Evolutionary conservation across 768 basidiomycete species (phyloP), one percentile per base, ranked within the genome.

Genomic region (Pleurotus tuber-regium): DNA sequence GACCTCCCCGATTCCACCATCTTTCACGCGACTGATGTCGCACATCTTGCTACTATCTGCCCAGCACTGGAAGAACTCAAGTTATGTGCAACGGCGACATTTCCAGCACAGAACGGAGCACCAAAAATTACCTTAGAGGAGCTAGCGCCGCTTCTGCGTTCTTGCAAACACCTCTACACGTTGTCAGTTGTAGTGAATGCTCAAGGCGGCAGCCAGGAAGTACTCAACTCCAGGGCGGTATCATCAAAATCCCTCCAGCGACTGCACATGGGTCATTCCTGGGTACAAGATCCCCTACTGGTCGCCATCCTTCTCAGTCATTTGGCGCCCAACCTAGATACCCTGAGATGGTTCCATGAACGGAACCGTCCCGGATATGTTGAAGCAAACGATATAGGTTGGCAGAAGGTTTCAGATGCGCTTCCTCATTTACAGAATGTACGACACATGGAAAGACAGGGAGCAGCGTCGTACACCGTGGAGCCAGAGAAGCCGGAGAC

Each of bases 1-100:
- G 89, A 91, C 63, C 83, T 91, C 52, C 86, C 89, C 10, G 87
- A 89, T 62, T 89, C 87, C 4, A 73, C 82, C 48, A 68, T 87
- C 51, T 84, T 90, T 67, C 71, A 75, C 48, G 74, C 81, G 23
- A 65, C 71, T 43, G 89, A 91, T 65, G 63, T 90, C 54, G 70
- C 70, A 47, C 74, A 71, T 54, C 61, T 89, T 4, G 80, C 84
- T 12, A 71, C 70, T 38, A 79, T 80, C 25, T 86, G 82, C 54
- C 87, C 89, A 2, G 82, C 76, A 57, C 70, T 91, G 52, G 86
- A 90, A 65, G 72, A 78, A n/a, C 66, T 88, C 23, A 77, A 78
- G 44, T 70, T 90, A 14, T 87, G 85, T 58, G 83, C 86, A 4
- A 68, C 81, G 60, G 83, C 87, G 11, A 79, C 83, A 35, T 90